A percentile compares a stretch with the other conserved stretches of the same genome.
phyloP scores from a whole-genome alignment of 805 yeast species.

The Schwanniomyces yamadae region DNA sequence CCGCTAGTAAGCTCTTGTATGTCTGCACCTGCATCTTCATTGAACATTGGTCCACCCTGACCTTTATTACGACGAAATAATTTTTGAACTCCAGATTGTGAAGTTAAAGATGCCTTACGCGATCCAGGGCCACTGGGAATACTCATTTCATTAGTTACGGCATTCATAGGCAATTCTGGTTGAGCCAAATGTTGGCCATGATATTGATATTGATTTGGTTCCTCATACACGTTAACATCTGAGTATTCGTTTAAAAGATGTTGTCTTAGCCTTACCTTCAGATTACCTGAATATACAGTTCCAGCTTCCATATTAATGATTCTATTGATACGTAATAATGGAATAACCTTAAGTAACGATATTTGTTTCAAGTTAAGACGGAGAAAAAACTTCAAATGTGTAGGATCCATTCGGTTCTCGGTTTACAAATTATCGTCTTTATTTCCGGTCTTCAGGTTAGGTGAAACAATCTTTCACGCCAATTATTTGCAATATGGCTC shows the following conservation, averaged over 20 bases:
- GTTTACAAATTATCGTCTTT: too few species aligned
- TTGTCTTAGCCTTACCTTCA: constrained; percentile 29
- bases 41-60: constrained; percentile 29
- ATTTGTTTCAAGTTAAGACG: too few species aligned
- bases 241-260: constrained; percentile 33
- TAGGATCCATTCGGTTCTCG: too few species aligned
- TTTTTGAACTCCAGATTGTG: constrained; percentile 35
- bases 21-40: constrained; percentile 39
- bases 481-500: too few species aligned
- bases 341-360: too few species aligned
- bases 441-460: too few species aligned
- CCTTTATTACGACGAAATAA: constrained; percentile 42
- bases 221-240: constrained; percentile 21
- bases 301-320: constrained; percentile 25
- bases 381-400: too few species aligned
- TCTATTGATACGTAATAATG: too few species aligned
- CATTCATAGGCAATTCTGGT: too few species aligned
- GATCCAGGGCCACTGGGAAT: not conserved
- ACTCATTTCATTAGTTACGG: constrained; percentile 5
- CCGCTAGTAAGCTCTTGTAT: constrained; percentile 34
- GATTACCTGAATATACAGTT: constrained; percentile 14
- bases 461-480: too few species aligned
- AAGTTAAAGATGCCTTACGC: constrained; percentile 35
- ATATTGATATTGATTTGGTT: constrained; percentile 12
- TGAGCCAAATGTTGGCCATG: too few species aligned